phyloP scores from a whole-genome alignment of 2,329 filamentous ascomycete genomes.

The Lachnellula hyalina region DNA sequence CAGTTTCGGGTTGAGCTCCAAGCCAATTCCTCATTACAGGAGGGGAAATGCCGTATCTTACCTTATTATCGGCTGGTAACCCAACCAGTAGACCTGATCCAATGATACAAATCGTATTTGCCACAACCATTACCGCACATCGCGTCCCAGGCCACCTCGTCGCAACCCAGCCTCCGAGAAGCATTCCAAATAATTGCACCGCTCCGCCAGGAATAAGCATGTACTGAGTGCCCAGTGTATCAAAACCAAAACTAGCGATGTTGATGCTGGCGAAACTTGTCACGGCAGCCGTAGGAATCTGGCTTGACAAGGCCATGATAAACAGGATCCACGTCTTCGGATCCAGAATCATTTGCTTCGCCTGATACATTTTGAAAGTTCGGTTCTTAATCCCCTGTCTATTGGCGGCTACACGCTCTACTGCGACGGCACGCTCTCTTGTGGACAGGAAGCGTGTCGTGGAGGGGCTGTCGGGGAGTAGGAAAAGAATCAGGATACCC shows the following conservation, averaged over 20 bases:
- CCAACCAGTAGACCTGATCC: constrained; percentile 45
- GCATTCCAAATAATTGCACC: constrained; percentile 47
- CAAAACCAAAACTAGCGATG: constrained; percentile 32
- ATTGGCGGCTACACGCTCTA: constrained; percentile 27
- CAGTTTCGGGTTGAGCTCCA: constrained; percentile 18
- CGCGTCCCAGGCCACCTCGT: constrained; percentile 41
- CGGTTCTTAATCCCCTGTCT: constrained; percentile 24
- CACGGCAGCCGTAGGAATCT: constrained; percentile 28
- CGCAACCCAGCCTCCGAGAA: constrained; percentile 45
- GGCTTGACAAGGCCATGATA: constrained; percentile 16
- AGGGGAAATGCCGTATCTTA: neutral
- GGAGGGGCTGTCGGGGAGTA: constrained; percentile 32
- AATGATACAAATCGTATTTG: constrained; percentile 48
- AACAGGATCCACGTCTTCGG: constrained; percentile 15
- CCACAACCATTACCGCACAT: constrained; percentile 48
- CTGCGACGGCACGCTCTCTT: constrained; percentile 31
- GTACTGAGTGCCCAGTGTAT: constrained; percentile 42
- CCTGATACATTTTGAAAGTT: constrained; percentile 11
- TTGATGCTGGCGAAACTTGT: constrained; percentile 29
- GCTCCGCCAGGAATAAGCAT: constrained; percentile 54
- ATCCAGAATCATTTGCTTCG: constrained; percentile 12
- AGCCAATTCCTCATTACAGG: neutral
- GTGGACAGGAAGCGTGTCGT: constrained; percentile 47
- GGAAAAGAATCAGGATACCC: constrained; percentile 19
- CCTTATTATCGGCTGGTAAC: constrained; percentile 31